phyloP scores from a whole-genome alignment of 2,329 filamentous ascomycete species.

The Fusarium sp. region DNA sequence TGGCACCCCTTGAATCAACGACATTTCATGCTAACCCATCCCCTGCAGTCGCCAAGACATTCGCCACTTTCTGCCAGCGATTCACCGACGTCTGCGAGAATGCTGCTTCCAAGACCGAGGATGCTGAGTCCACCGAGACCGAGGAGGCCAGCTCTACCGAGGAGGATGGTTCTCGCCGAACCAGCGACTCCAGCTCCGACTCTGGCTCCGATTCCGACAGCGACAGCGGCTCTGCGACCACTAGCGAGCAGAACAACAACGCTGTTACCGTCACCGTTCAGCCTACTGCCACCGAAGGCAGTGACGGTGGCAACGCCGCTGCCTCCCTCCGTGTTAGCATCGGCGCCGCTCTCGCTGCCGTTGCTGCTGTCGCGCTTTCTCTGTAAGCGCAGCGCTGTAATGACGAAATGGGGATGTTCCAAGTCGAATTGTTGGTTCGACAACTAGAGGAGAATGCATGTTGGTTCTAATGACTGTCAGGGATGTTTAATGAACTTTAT shows the following conservation, averaged over 20 bases:
- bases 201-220: not conserved
- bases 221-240: slow-evolving; percentile 12
- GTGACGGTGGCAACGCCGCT: slow-evolving; percentile 33
- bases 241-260: slow-evolving; percentile 15
- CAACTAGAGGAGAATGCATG: slow-evolving; percentile 16
- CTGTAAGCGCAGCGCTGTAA: slow-evolving; percentile 37
- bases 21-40: slow-evolving; percentile 28
- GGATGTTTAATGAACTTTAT: slow-evolving; percentile 44
- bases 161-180: slow-evolving; percentile 14
- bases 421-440: slow-evolving; percentile 18
- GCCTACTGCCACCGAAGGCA: slow-evolving; percentile 24
- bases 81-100: slow-evolving; percentile 50
- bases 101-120: slow-evolving; percentile 18
- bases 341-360: slow-evolving; percentile 43
- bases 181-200: slow-evolving; percentile 11
- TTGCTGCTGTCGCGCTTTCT: slow-evolving; percentile 42
- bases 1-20: not conserved
- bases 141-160: slow-evolving; percentile 24
- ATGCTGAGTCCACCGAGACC: slow-evolving; percentile 22
- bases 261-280: slow-evolving; percentile 44
- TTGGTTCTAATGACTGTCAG: slow-evolving; percentile 40
- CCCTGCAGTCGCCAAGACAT: slow-evolving; percentile 48
- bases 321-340: slow-evolving; percentile 36
- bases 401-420: slow-evolving; percentile 1
- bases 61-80: slow-evolving; percentile 51